Conservation (phyloP, 2,329 filamentous ascomycete species). For the Rhynchosporium secalis region DNA sequence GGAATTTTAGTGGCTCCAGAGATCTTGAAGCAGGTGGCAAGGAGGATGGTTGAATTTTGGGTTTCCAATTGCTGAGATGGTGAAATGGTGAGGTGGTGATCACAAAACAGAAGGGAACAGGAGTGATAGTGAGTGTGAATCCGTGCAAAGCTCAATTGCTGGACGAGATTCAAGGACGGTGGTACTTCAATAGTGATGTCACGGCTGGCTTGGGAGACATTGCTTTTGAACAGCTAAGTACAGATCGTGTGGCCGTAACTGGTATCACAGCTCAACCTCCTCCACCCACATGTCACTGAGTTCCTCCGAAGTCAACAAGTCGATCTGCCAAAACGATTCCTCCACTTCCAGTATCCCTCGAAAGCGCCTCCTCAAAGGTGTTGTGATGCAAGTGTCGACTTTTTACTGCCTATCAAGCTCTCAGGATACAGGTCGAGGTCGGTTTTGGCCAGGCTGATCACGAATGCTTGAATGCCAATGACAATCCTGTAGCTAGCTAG, state of each 20-base stretch:
- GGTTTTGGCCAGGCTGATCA: constrained; percentile 23
- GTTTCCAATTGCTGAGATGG: constrained; percentile 49
- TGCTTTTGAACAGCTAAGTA: constrained; percentile 44
- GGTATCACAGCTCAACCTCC: constrained; percentile 37
- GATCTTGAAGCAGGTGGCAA: constrained; percentile 18
- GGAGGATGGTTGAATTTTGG: constrained; percentile 43
- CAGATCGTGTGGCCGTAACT: constrained; percentile 47
- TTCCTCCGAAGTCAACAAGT: constrained; percentile 28
- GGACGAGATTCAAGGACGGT: constrained; percentile 44
- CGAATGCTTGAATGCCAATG: constrained; percentile 24
- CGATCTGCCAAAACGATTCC: constrained; percentile 28
- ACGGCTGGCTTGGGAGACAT: constrained; percentile 44
- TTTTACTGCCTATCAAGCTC: constrained; percentile 21
- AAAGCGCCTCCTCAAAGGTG: constrained; percentile 12
- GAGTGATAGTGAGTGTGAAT: constrained; percentile 31
- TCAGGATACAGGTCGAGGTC: constrained; percentile 25
- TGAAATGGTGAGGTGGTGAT: constrained; percentile 45
- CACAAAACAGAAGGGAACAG: constrained; percentile 45
- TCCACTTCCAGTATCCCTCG: constrained; percentile 8
- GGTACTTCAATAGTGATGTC: constrained; percentile 42
- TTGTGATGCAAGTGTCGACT: constrained; percentile 15
- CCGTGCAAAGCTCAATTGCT: constrained; percentile 43
- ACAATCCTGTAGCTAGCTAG: constrained; percentile 32
- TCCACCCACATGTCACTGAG: constrained; percentile 39
- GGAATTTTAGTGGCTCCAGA: constrained; percentile 38